Base-by-base conservation (phyloP, 805 yeast species). In the Starmerella sp. region DNA sequence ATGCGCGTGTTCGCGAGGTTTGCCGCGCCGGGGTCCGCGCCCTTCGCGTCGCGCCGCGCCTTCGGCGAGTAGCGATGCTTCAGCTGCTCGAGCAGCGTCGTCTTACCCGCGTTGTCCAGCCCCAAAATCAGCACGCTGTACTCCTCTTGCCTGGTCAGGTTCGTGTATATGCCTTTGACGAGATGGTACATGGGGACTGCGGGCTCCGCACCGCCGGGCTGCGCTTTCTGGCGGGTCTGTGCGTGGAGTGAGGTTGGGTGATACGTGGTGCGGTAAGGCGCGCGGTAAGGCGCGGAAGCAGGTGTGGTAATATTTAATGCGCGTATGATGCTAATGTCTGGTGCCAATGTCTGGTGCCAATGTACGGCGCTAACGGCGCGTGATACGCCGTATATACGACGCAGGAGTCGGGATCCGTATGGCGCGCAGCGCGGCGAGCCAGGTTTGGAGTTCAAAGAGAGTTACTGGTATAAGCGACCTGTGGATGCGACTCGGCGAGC, bases 51-150 rank as follows among this genome's bases (percentile, higher is more conserved):
- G 28, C 32, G 42, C n/a, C 53, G 52, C 34, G 77, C 73, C 45
- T 70, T 73, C 49, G 75, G 69, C 34, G 74, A 71, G 63, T 77
- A 82, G 47, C 75, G 67, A 45, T 75, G 73, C 64, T 85, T 85
- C 38, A 83, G 69, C 59, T 81, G 77, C 66, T 84, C 93, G 29
- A 84, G 66, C 56, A 84, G 77, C 0, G 91, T 85, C 13, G 97
- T 93, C 67, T 91, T 91, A 1, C 98, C 98, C 0, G 97, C 96
- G 72, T 91, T 90, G 69, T 91, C 97, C 32, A 91, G 77, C 17
- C 98, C 98, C 28, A 91, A 73, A 38, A 91, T 86, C 48, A 91
- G 75, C 3, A 86, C 78, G 1, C 89, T 80, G 65, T 86, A 86
- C 68, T 84, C 87, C 63, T 82, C 86, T 60, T 74, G 75, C 56